phyloP scores from a whole-genome alignment of 2,329 filamentous ascomycete species.

The Colletotrichum cordylinicola region DNA sequence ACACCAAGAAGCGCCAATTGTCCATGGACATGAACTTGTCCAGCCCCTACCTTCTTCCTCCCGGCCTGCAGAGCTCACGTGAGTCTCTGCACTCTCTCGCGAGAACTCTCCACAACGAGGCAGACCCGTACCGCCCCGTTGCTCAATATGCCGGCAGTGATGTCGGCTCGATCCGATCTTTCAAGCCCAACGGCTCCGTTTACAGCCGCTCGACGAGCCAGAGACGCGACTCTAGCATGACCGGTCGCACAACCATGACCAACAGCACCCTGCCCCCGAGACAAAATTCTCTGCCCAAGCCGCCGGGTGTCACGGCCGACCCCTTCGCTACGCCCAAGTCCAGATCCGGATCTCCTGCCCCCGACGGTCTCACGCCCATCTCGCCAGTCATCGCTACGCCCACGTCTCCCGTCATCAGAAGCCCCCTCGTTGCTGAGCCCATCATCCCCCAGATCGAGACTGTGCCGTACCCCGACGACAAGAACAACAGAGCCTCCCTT shows the following conservation, averaged over 20 bases:
- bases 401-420: conserved; percentile 15
- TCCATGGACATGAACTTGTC: conserved; percentile 78
- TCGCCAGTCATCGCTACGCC: conserved; percentile 28
- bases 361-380: conserved; percentile 17
- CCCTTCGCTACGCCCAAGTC: conserved; percentile 40
- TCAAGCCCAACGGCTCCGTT: conserved; percentile 47
- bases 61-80: conserved; percentile 76
- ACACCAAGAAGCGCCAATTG: conserved; percentile 54
- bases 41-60: conserved; percentile 93
- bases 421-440: conserved; percentile 27
- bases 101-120: conserved; percentile 72
- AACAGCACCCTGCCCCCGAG: conserved; percentile 38
- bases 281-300: conserved; percentile 52
- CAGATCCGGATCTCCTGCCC: conserved; percentile 16
- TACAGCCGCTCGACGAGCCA: conserved; percentile 47
- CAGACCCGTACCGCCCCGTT: conserved; percentile 83
- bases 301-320: conserved; percentile 36
- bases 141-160: conserved; percentile 63
- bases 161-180: conserved; percentile 60
- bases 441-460: conserved; percentile 45
- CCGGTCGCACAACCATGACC: conserved; percentile 31
- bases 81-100: conserved; percentile 90
- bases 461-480: conserved; percentile 41
- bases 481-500: conserved; percentile 25
- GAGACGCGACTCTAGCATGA: conserved; percentile 36